A percentile compares a stretch with the other conserved stretches of the same genome.
phyloP scores from a whole-genome alignment of 208 protist species.

The Porcisia hertigi region DNA sequence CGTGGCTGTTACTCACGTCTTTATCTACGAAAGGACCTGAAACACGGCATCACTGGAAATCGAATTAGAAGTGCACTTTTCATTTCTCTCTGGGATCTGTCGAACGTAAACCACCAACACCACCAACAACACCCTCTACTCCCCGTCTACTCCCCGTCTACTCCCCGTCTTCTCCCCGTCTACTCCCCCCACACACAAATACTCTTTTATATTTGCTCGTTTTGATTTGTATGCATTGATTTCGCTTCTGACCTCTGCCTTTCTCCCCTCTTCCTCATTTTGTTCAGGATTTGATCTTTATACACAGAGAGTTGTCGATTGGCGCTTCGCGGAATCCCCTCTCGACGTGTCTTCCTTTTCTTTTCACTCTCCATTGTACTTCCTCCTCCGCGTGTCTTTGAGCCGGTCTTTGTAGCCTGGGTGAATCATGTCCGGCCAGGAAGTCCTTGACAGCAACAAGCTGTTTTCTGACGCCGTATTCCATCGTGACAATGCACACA shows the following conservation, averaged over 20 bases:
- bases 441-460: slow-evolving; percentile 60
- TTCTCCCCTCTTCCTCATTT: background rate
- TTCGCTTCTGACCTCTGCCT: background rate
- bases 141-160: too few species aligned
- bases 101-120: background rate
- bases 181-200: background rate
- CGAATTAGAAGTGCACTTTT: background rate
- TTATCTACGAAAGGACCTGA: slow-evolving; percentile 12
- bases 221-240: background rate
- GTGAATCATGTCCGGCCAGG: slow-evolving; percentile 34
- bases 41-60: background rate
- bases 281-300: background rate
- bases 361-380: background rate
- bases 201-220: background rate
- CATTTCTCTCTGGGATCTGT: background rate
- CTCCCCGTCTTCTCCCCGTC: background rate
- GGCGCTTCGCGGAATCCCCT: too few species aligned
- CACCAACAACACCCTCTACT: background rate
- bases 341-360: background rate
- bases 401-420: background rate
- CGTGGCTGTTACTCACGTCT: background rate
- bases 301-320: too few species aligned
- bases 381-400: background rate
- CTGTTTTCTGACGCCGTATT: slow-evolving; percentile 74
- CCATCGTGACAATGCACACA: slow-evolving; percentile 51